These are phyloP conservation scores for Metarhizium guizhouense DNA, from an alignment of 2,329 filamentous ascomycete genomes.

Conservation along the genomic window DNA sequence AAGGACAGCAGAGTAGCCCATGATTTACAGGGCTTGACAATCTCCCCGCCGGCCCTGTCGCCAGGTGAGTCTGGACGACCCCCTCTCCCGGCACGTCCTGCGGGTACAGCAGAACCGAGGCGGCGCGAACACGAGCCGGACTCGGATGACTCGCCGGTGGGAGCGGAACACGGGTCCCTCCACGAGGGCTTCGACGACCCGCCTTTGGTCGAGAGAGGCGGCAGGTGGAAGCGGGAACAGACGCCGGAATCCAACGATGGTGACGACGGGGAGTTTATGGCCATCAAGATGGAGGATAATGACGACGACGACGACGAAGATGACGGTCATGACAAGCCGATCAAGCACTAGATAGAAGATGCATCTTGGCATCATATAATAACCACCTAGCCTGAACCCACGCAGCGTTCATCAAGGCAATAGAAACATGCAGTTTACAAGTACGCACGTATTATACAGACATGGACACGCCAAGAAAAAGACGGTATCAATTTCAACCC, in stretches of 20 bases:
- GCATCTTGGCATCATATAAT: no score
- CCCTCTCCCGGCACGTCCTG: neutral
- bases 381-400: neutral
- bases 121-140: slow-evolving; percentile 6
- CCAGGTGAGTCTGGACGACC: neutral
- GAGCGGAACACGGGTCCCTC: neutral
- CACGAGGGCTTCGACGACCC: slow-evolving; percentile 2
- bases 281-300: slow-evolving; percentile 13
- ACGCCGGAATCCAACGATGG: slow-evolving; percentile 1
- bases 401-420: no score
- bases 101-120: neutral
- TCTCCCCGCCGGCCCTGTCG: slow-evolving; percentile 17
- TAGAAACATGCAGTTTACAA: no score
- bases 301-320: slow-evolving; percentile 12
- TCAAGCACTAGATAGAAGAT: no score
- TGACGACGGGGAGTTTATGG: slow-evolving; percentile 2
- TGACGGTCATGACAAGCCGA: neutral
- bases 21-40: slow-evolving; percentile 19
- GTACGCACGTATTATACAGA: no score
- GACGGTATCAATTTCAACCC: neutral
- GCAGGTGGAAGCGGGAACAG: neutral
- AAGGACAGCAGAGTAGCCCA: slow-evolving; percentile 10
- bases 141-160: slow-evolving; percentile 11
- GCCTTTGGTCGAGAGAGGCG: slow-evolving; percentile 21
- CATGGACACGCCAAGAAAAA: neutral